A percentile compares a stretch with the other conserved stretches of the same genome.
phyloP scores from a whole-genome alignment of 768 basidiomycete genomes.

The Coprinopsis sp. region DNA sequence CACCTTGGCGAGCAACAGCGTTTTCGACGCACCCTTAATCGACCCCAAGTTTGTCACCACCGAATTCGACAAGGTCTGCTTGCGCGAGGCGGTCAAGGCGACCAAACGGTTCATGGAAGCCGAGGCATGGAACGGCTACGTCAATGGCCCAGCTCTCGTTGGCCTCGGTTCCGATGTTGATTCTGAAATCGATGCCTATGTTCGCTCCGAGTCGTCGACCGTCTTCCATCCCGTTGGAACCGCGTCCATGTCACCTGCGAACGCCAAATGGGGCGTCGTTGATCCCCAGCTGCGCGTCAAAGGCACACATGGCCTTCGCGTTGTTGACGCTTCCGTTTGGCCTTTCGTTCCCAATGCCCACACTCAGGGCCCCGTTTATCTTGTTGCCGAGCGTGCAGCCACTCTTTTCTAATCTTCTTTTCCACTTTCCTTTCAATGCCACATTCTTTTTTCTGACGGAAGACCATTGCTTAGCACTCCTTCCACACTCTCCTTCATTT shows the following conservation, averaged over 20 bases:
- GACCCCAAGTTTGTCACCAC: constrained; percentile 36
- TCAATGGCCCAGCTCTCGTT: constrained; percentile 18
- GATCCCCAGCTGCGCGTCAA: constrained; percentile 27
- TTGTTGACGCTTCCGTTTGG: constrained; percentile 29
- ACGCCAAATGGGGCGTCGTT: constrained; percentile 23
- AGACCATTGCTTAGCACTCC: too few relatives aligned
- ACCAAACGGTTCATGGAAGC: constrained; percentile 18
- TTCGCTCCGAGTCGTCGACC: constrained; percentile 14
- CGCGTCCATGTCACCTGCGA: constrained; percentile 20
- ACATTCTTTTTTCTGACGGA: too few relatives aligned
- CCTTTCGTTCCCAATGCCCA: constrained; percentile 28
- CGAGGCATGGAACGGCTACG: constrained; percentile 21
- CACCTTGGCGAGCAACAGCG: constrained; percentile 16
- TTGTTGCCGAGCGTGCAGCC: constrained; percentile 30
- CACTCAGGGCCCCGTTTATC: constrained; percentile 30
- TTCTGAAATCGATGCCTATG: constrained; percentile 16
- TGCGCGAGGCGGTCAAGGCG: constrained; percentile 19
- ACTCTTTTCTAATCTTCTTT: too few relatives aligned
- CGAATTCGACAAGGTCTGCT: constrained; percentile 20
- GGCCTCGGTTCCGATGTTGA: constrained; percentile 13
- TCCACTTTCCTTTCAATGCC: too few relatives aligned
- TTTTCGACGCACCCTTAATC: constrained; percentile 21
- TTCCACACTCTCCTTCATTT: too few relatives aligned
- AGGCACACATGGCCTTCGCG: constrained; percentile 22
- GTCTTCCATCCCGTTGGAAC: constrained; percentile 25